These are phyloP conservation scores for Fraxinus baroniana DNA, from an alignment of 305 asterid genomes.

Conservation along the genomic window DNA sequence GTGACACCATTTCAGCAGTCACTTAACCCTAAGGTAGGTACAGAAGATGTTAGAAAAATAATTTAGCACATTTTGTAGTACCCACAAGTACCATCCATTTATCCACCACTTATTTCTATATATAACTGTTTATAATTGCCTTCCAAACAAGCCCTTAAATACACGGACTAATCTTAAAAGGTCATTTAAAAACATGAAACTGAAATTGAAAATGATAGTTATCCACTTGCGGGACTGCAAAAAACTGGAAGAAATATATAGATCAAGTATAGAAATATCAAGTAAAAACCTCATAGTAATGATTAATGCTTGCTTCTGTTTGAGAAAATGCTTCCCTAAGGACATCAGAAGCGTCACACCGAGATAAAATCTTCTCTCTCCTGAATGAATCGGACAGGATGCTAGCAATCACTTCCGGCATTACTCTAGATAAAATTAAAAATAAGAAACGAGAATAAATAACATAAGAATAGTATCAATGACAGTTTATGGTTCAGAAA, in stretches of 20 bases:
- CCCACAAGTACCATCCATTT: background rate
- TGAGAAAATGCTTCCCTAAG: slow-evolving; percentile 87
- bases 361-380: slow-evolving; percentile 68
- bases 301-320: slow-evolving; percentile 78
- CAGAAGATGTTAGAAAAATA: slow-evolving; percentile 10
- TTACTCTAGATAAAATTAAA: slow-evolving; percentile 54
- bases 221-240: background rate
- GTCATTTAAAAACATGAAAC: background rate
- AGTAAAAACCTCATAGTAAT: slow-evolving; percentile 81
- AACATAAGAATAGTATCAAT: background rate
- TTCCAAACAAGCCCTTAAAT: background rate
- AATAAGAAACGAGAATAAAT: slow-evolving; percentile 28
- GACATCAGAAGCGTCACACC: slow-evolving; percentile 78
- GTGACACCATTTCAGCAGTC: background rate
- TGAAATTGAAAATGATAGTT: slow-evolving; percentile 4
- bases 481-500: background rate
- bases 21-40: background rate
- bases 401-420: slow-evolving; percentile 81
- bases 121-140: background rate
- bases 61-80: background rate
- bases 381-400: slow-evolving; percentile 72
- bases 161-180: background rate
- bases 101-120: background rate
- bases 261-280: slow-evolving; percentile 16
- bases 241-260: slow-evolving; percentile 22